Conservation (phyloP, 75 land plant genomes). For the Cryptomeria japonica region DNA sequence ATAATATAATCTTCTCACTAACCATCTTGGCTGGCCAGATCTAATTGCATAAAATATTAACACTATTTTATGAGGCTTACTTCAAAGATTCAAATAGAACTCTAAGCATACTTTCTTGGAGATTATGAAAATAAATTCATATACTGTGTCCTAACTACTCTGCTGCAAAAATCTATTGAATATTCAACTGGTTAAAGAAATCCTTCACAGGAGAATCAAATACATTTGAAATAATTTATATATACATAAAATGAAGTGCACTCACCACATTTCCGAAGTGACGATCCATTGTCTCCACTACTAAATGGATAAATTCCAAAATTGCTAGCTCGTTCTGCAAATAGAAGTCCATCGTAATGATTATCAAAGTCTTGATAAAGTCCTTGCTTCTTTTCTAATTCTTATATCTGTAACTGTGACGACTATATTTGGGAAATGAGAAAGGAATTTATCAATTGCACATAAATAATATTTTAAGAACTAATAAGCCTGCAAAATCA, state of each 20-base stretch:
- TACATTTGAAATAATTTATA: not conserved
- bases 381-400: not conserved
- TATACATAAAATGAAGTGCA: not conserved
- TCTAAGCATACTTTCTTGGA: not conserved
- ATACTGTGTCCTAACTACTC: not conserved
- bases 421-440: not conserved
- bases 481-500: not conserved
- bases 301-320: conserved; percentile 90
- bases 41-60: not conserved
- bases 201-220: not conserved
- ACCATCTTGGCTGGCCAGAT: conserved; percentile 2
- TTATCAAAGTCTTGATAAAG: not conserved
- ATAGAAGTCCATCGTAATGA: not conserved
- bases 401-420: not conserved
- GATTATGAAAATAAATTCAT: not conserved
- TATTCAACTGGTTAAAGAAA: not conserved
- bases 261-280: conserved; percentile 99
- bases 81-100: not conserved
- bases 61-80: not conserved
- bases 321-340: conserved; percentile 97
- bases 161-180: not conserved
- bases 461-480: not conserved
- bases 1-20: not conserved
- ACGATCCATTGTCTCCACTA: conserved; percentile 98
- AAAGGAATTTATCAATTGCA: not conserved